A percentile compares a stretch with the other conserved stretches of the same genome.
These are phyloP conservation scores for Aquilaria agallochum DNA, from an alignment of 441 rosid genomes.

Conservation along the genomic window DNA sequence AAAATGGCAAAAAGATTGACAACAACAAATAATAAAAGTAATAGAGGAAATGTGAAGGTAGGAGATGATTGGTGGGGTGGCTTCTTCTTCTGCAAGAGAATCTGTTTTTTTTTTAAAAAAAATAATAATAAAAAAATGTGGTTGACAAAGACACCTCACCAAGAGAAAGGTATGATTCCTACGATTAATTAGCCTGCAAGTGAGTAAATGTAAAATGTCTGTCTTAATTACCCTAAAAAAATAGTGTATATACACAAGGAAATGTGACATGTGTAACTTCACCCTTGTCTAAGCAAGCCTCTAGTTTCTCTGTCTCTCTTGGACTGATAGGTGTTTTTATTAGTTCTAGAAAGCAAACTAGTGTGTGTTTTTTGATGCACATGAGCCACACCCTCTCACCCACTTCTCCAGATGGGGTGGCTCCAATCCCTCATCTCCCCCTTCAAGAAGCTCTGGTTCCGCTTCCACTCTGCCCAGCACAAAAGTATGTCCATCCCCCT, in stretches of 20 bases:
- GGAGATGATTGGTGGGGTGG: constrained; percentile 54
- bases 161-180: constrained; percentile 34
- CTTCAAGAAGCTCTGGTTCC: constrained; percentile 88
- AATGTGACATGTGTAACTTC: constrained; percentile 18
- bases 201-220: constrained; percentile 18
- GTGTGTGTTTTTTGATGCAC: background rate
- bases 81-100: constrained; percentile 47
- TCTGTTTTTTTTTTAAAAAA: too few species aligned
- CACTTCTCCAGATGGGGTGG: constrained; percentile 66
- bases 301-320: constrained; percentile 9
- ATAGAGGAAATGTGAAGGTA: constrained; percentile 32
- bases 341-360: constrained; percentile 6
- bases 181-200: constrained; percentile 41
- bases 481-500: constrained; percentile 44
- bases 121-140: constrained; percentile 16
- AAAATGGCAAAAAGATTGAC: background rate
- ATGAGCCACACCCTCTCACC: constrained; percentile 31
- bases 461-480: constrained; percentile 60
- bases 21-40: too few species aligned
- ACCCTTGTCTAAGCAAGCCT: constrained; percentile 39
- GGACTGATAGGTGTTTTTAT: background rate
- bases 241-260: background rate
- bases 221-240: background rate
- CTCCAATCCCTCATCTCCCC: constrained; percentile 80
- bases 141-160: constrained; percentile 61